phyloP scores from a whole-genome alignment of 1,284 basidiomycete genomes.

The Malassezia japonica region DNA sequence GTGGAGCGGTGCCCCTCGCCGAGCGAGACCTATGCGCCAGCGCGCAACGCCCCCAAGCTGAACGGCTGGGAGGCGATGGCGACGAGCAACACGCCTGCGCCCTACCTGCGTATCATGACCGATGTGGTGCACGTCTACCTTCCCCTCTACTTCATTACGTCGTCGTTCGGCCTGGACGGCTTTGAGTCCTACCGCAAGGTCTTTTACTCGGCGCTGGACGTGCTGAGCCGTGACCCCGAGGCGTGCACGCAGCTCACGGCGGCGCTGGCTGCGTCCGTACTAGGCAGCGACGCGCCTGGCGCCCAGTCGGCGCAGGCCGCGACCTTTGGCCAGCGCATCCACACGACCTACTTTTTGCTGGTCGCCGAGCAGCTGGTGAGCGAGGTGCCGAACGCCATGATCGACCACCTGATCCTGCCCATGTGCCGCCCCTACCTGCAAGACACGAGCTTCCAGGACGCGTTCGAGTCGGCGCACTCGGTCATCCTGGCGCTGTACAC shows the following conservation, averaged over 20 bases:
- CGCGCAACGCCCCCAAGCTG: background rate
- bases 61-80: constrained; percentile 21
- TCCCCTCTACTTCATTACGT: constrained; percentile 38
- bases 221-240: constrained; percentile 36
- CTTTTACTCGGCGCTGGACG: constrained; percentile 41
- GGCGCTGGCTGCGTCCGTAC: background rate
- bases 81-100: constrained; percentile 30
- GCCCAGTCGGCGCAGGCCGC: constrained; percentile 13
- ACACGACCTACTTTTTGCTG: constrained; percentile 34
- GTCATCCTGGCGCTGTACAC: constrained; percentile 36
- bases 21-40: constrained; percentile 22
- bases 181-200: constrained; percentile 42
- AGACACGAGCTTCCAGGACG: constrained; percentile 29
- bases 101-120: constrained; percentile 28
- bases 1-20: constrained; percentile 44
- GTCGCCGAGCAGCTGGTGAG: constrained; percentile 38
- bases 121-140: constrained; percentile 28
- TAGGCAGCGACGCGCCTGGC: background rate
- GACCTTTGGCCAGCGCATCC: constrained; percentile 6
- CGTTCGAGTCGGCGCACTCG: constrained; percentile 45
- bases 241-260: constrained; percentile 21
- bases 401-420: constrained; percentile 31
- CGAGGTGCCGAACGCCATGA: constrained; percentile 31
- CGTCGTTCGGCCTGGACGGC: constrained; percentile 36
- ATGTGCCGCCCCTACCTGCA: constrained; percentile 33